phyloP scores from a whole-genome alignment of 352 stramenopile species.

The Pseudoperonospora humuli region DNA sequence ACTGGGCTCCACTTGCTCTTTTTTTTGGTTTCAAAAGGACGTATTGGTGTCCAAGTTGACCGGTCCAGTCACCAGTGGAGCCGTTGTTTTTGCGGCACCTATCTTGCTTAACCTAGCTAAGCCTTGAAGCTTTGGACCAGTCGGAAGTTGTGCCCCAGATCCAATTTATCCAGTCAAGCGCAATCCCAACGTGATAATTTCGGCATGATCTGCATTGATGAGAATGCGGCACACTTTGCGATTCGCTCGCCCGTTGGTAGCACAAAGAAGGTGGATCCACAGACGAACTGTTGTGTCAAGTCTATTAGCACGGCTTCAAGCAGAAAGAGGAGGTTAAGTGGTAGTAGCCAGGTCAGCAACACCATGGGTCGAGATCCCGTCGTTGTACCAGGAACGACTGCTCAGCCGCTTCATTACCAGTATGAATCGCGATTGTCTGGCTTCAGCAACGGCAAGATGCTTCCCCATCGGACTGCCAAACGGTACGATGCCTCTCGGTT shows the following conservation, averaged over 20 bases:
- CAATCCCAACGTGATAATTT: slow-evolving; percentile 31
- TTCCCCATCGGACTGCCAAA: slow-evolving; percentile 46
- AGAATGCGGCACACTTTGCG: slow-evolving; percentile 21
- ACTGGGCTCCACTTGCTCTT: slow-evolving; percentile 21
- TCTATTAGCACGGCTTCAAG: slow-evolving; percentile 6
- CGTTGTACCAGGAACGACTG: slow-evolving; percentile 6
- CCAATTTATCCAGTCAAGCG: slow-evolving; percentile 23
- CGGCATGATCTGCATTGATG: slow-evolving; percentile 24
- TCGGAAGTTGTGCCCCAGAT: slow-evolving; percentile 19
- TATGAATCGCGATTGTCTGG: slow-evolving; percentile 39
- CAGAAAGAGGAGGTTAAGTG: slow-evolving; percentile 20
- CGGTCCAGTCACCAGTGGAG: slow-evolving; percentile 10
- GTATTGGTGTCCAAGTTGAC: slow-evolving; percentile 12
- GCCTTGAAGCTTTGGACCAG: slow-evolving; percentile 5
- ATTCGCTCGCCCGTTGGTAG: slow-evolving; percentile 16
- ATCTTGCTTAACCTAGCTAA: slow-evolving; percentile 4
- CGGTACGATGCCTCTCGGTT: slow-evolving; percentile 18
- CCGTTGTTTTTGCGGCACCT: slow-evolving; percentile 15
- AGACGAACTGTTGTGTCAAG: slow-evolving; percentile 6
- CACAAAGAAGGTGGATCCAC: slow-evolving; percentile 4
- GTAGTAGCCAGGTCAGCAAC: slow-evolving; percentile 1
- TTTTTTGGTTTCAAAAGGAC: slow-evolving; percentile 26
- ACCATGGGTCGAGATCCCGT: slow-evolving; percentile 15
- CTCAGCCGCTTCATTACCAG: slow-evolving; percentile 39
- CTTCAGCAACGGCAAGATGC: slow-evolving; percentile 17